A percentile compares a stretch with the other conserved stretches of the same genome.
Conservation (phyloP, 345 rosid genomes). For the Camelina sativa region DNA sequence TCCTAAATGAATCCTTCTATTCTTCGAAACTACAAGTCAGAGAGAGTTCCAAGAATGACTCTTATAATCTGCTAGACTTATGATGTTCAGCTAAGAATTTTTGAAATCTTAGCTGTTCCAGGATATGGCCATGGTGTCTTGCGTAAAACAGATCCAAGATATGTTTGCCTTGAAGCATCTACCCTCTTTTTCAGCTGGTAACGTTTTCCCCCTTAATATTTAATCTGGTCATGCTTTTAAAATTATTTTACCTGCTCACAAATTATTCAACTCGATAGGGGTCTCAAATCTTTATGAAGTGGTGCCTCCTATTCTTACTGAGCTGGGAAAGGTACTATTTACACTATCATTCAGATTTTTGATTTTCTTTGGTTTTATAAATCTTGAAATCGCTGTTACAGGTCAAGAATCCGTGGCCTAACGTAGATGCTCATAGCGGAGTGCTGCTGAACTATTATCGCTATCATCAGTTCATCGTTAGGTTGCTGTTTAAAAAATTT, state of each 20-base stretch:
- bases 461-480: too few species aligned
- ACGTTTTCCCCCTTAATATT: neutral
- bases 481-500: too few species aligned
- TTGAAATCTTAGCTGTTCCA: constrained; percentile 60
- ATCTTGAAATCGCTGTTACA: too few species aligned
- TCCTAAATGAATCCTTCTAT: constrained; percentile 1
- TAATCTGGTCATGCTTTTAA: neutral
- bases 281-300: constrained; percentile 94
- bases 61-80: neutral
- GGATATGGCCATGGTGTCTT: constrained; percentile 97
- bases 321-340: constrained; percentile 40
- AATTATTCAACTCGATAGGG: constrained; percentile 45
- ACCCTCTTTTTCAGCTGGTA: constrained; percentile 90
- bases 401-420: constrained; percentile 59
- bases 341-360: too few species aligned
- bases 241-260: constrained; percentile 29
- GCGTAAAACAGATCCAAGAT: constrained; percentile 93
- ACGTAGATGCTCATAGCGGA: constrained; percentile 98
- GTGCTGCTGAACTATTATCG: constrained; percentile 73
- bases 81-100: neutral
- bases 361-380: too few species aligned
- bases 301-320: constrained; percentile 87
- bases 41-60: neutral
- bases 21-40: neutral
- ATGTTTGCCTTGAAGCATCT: constrained; percentile 87